Evolutionary conservation across 176 grass and related monocot genomes (phyloP).

Genomic region (sorghum (Sorghum bicolor)): DNA sequence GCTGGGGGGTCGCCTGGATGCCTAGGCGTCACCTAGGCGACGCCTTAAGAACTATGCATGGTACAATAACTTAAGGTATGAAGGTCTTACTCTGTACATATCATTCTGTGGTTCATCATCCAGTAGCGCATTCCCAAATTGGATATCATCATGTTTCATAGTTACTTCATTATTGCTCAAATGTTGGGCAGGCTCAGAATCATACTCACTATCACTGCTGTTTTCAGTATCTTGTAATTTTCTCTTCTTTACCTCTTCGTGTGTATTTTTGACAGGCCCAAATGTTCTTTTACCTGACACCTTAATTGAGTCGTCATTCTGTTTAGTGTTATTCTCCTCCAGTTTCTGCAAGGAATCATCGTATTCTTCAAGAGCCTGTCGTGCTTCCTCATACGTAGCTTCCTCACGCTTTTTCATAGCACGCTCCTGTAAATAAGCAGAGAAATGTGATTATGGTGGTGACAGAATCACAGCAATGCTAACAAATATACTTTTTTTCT

Average conservation of each 20-base stretch:
- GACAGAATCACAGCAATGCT: background rate
- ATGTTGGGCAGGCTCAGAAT: slow-evolving; percentile 38
- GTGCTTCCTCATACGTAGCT: slow-evolving; percentile 70
- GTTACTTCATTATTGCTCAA: slow-evolving; percentile 37
- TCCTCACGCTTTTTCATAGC: slow-evolving; percentile 79
- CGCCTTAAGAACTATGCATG: too few relatives aligned
- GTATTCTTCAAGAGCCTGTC: slow-evolving; percentile 68
- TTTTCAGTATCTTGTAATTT: slow-evolving; percentile 42
- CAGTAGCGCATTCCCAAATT: slow-evolving; percentile 53
- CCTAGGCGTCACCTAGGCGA: too few relatives aligned
- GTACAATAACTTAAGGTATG: slow-evolving; percentile 3
- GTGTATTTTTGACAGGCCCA: slow-evolving; percentile 52
- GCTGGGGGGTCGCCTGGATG: too few relatives aligned
- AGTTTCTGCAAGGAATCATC: slow-evolving; percentile 76
- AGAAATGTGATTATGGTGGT: background rate
- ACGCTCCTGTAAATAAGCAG: slow-evolving; percentile 57
- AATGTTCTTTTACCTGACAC: slow-evolving; percentile 73
- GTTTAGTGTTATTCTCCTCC: slow-evolving; percentile 52
- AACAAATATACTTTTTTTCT: background rate
- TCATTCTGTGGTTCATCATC: slow-evolving; percentile 53
- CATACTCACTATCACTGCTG: slow-evolving; percentile 66
- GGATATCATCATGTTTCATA: slow-evolving; percentile 39
- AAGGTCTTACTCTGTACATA: slow-evolving; percentile 53
- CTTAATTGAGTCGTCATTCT: slow-evolving; percentile 47
- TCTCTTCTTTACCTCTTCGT: slow-evolving; percentile 39